These are phyloP conservation scores for Auriscalpium orientale DNA, from an alignment of 768 basidiomycete species.

Conservation along the genomic window DNA sequence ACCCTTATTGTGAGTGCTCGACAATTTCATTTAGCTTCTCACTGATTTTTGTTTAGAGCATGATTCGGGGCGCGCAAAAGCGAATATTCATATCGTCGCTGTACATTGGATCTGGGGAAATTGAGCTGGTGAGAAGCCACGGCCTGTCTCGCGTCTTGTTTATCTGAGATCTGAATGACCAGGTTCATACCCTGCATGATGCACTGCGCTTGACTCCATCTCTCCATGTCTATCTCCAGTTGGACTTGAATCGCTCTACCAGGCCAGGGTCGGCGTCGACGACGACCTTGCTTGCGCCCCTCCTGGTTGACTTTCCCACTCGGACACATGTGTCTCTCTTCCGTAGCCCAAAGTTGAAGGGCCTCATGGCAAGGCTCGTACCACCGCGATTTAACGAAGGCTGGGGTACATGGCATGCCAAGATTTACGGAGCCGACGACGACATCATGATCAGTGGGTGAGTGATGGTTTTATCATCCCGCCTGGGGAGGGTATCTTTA, in stretches of 20 bases:
- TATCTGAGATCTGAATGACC: not conserved
- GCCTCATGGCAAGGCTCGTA: constrained; percentile 65
- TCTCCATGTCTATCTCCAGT: constrained; percentile 61
- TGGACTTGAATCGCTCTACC: constrained; percentile 78
- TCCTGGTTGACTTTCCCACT: constrained; percentile 62
- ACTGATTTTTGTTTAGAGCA: constrained; percentile 38
- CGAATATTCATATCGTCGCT: constrained; percentile 87
- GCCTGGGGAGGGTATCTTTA: constrained; percentile 15
- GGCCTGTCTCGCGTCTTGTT: not conserved
- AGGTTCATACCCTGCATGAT: constrained; percentile 64
- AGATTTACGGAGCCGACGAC: constrained; percentile 90
- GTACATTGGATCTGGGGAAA: constrained; percentile 78
- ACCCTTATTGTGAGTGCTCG: constrained; percentile 7
- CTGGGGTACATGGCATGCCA: constrained; percentile 98
- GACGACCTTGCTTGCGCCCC: constrained; percentile 58
- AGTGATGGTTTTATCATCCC: constrained; percentile 18
- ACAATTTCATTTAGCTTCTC: not conserved
- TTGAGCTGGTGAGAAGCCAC: constrained; percentile 58
- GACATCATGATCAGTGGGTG: constrained; percentile 91
- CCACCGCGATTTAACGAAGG: constrained; percentile 96
- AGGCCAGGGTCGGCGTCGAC: constrained; percentile 68
- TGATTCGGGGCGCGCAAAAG: constrained; percentile 67
- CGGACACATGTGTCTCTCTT: constrained; percentile 78
- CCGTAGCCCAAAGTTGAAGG: constrained; percentile 77
- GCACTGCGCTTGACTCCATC: constrained; percentile 52